phyloP scores from a whole-genome alignment of 1,284 basidiomycete species.

The Apiotrichum mycotoxinovorans region DNA sequence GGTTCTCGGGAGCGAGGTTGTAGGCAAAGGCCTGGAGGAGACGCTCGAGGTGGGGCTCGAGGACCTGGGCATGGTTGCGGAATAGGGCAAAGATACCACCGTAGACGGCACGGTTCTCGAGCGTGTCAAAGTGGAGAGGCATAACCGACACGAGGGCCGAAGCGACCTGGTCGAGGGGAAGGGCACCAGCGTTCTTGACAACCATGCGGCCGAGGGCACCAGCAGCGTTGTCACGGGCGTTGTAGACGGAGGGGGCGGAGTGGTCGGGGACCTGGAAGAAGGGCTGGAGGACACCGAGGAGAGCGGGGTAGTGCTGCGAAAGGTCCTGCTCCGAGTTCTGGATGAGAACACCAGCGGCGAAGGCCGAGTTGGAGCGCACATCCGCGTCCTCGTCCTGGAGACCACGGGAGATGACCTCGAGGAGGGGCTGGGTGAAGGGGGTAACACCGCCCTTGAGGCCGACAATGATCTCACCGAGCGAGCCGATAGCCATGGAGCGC shows the following conservation, averaged over 20 bases:
- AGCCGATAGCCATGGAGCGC: constrained; percentile 88
- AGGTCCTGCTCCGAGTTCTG: constrained; percentile 84
- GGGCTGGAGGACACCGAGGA: constrained; percentile 76
- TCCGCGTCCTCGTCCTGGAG: constrained; percentile 82
- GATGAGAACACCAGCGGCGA: constrained; percentile 86
- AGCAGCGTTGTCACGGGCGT: constrained; percentile 92
- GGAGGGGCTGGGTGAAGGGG: constrained; percentile 71
- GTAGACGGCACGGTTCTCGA: constrained; percentile 89
- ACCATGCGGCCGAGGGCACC: constrained; percentile 90
- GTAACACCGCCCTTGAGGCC: constrained; percentile 87
- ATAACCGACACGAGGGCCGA: constrained; percentile 77
- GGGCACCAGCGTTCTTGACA: constrained; percentile 69
- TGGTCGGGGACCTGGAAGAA: constrained; percentile 67
- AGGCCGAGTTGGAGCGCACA: constrained; percentile 94
- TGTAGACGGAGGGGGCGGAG: constrained; percentile 59
- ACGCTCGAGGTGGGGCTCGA: constrained; percentile 74
- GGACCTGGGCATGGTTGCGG: constrained; percentile 64
- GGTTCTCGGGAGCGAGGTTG: constrained; percentile 70
- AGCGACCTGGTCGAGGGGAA: constrained; percentile 83
- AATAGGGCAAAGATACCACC: constrained; percentile 85
- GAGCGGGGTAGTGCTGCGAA: constrained; percentile 69
- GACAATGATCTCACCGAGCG: constrained; percentile 90
- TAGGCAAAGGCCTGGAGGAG: constrained; percentile 78
- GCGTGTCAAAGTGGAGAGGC: constrained; percentile 80
- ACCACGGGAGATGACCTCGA: constrained; percentile 75